Evolutionary conservation across 2,329 filamentous ascomycete species (phyloP).

Genomic region (Hypoxylon sp.): DNA sequence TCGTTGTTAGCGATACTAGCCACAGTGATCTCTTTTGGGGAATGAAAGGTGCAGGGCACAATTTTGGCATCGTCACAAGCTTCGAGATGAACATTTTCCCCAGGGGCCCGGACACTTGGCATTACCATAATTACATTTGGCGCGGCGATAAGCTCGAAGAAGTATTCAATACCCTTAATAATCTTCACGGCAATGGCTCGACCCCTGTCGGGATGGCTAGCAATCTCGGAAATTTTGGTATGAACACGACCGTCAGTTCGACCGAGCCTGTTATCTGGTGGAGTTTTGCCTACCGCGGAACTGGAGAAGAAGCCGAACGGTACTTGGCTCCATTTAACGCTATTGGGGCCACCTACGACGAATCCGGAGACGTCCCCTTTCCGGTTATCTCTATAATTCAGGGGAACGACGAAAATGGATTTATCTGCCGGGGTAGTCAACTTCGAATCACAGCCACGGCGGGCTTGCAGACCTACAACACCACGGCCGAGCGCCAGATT

Average conservation of each 20-base stretch:
- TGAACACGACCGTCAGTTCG: conserved; percentile 15
- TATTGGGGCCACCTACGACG: conserved; percentile 21
- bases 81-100: conserved; percentile 24
- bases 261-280: conserved; percentile 33
- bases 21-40: conserved; percentile 32
- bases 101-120: conserved; percentile 25
- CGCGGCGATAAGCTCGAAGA: conserved; percentile 33
- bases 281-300: conserved; percentile 39
- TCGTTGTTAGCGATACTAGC: conserved; percentile 16
- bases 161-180: conserved; percentile 37
- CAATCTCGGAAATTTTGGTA: conserved; percentile 24
- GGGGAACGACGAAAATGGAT: background rate
- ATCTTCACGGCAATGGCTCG: conserved; percentile 31
- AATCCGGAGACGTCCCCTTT: conserved; percentile 33
- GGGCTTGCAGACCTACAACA: conserved; percentile 32
- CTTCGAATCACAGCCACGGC: background rate
- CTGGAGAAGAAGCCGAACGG: conserved; percentile 34
- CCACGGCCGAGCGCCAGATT: conserved; percentile 36
- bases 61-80: conserved; percentile 29
- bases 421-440: background rate
- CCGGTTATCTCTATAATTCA: conserved; percentile 20
- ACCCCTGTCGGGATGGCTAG: conserved; percentile 26
- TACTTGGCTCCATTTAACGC: conserved; percentile 36
- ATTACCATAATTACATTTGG: conserved; percentile 40
- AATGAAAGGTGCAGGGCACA: conserved; percentile 16